Conservation (phyloP, 305 asterid genomes). For the Fraxinus platypoda region DNA sequence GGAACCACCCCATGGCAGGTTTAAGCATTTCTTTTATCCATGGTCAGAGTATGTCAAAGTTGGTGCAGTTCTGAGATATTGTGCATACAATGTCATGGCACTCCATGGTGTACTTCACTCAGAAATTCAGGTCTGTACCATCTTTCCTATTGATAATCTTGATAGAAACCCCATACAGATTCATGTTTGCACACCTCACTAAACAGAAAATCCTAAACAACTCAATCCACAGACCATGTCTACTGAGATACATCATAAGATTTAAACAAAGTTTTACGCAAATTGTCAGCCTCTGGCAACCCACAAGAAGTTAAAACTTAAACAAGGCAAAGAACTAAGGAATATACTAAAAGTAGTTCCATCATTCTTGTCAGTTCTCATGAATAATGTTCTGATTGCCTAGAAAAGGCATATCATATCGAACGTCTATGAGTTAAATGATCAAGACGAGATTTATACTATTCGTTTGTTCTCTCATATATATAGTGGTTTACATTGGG, state of each 20-base stretch:
- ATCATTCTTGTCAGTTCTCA: not conserved
- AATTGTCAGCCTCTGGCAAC: not conserved
- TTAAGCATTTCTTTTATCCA: conserved; percentile 55
- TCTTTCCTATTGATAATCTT: not conserved
- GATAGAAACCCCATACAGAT: not conserved
- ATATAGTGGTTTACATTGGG: not conserved
- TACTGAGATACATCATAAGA: too few relatives aligned
- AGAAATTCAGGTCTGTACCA: conserved; percentile 54
- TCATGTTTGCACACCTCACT: not conserved
- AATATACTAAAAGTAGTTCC: conserved; percentile 1
- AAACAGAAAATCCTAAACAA: too few relatives aligned
- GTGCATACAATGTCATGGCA: conserved; percentile 72
- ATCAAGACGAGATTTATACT: conserved; percentile 9
- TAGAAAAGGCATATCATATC: not conserved
- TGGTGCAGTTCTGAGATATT: conserved; percentile 58
- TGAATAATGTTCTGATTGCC: not conserved
- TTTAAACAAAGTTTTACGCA: not conserved
- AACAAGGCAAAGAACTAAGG: not conserved
- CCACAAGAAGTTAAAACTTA: not conserved
- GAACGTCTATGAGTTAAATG: not conserved
- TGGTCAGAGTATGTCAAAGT: conserved; percentile 72
- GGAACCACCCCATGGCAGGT: conserved; percentile 84
- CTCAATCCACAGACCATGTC: too few relatives aligned
- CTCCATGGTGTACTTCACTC: conserved; percentile 72
- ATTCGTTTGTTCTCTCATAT: conserved; percentile 19